Base-by-base conservation (phyloP, 1,139 yeast genomes). In the Blastobotrys persicus region DNA sequence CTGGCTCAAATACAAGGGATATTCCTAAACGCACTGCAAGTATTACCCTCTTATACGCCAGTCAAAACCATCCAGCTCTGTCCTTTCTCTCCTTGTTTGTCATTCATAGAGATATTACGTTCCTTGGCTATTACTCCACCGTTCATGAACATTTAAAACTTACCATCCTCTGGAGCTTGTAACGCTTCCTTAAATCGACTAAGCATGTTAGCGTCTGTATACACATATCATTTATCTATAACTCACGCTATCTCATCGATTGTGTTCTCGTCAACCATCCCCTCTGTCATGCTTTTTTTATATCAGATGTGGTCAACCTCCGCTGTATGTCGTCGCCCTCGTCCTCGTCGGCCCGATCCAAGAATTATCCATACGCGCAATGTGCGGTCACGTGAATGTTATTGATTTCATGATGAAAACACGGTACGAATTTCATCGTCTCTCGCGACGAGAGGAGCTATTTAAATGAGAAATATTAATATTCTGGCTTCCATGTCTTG, bases 201-300 rank as follows among this genome's bases (percentile, higher is more conserved):
- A 45, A 13, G n/a, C 7, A 38, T 6, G 28, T 16, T 45, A 42
- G 19, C 19, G 39, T n/a, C 26, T 13, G 28, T 33, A 26, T 20
- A 23, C 13, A 7, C 13, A 20, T 6, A 19, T 12, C 11, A 42
- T 14, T 14, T 11, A 17, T 35, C 14, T 19, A 18, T n/a, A 26
- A 48, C 53, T 37, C 48, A 50, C 54, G 47, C 48, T 40, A 51
- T 51, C 33, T 48, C 45, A 12, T 49, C 46, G 39, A 51, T 40
- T 35, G 42, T 44, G 28, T 51, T 49, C 4, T 46, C 39, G 19
- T 48, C 51, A 23, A 45, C 14, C 45, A 35, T 42, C 32, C 17
- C 34, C 23, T 18, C 40, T 9, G 32, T 18, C 39, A 19, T 31
- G 18, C n/a, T 4, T 16, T 18, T 20, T 4, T 16, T 18, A 12